Evolutionary conservation across 2,329 filamentous ascomycete genomes (phyloP).

Genomic region (Pseudohalonectria lignicola): DNA sequence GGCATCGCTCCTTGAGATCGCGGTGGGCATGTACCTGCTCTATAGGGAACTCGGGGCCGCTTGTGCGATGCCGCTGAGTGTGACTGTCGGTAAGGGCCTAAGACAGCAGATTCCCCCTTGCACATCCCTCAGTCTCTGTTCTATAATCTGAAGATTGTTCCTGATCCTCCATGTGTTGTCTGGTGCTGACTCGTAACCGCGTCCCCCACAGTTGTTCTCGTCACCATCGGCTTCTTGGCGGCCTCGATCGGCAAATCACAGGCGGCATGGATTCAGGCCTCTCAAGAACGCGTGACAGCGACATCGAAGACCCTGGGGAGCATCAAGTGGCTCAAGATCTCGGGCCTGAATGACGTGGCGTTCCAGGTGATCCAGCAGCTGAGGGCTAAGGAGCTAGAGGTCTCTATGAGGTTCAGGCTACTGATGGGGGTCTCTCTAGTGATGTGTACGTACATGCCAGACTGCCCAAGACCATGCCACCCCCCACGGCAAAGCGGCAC

Average conservation of each 20-base stretch:
- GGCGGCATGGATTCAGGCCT: slow-evolving; percentile 35
- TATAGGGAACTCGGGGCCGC: slow-evolving; percentile 26
- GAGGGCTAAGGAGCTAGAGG: neutral
- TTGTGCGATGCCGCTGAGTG: slow-evolving; percentile 28
- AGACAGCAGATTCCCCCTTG: too few relatives aligned
- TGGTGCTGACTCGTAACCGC: too few relatives aligned
- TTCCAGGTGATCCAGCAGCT: slow-evolving; percentile 3
- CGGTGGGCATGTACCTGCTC: slow-evolving; percentile 26
- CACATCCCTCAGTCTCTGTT: too few relatives aligned
- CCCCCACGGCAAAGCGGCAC: too few relatives aligned
- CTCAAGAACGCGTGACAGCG: slow-evolving; percentile 33
- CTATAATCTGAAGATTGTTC: too few relatives aligned
- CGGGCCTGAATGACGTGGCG: slow-evolving; percentile 30
- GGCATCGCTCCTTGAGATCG: slow-evolving; percentile 27
- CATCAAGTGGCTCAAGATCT: slow-evolving; percentile 40
- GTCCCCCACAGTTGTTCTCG: neutral
- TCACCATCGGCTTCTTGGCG: slow-evolving; percentile 1
- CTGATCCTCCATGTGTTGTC: too few relatives aligned
- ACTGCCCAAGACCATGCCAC: too few relatives aligned
- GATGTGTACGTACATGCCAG: neutral
- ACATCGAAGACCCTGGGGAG: slow-evolving; percentile 34
- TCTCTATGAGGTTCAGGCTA: slow-evolving; percentile 1
- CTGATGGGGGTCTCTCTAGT: neutral
- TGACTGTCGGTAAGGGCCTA: slow-evolving; percentile 29
- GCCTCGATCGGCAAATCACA: slow-evolving; percentile 13